phyloP scores from a whole-genome alignment of 768 basidiomycete species.

The Macrolepiota fuliginosa region DNA sequence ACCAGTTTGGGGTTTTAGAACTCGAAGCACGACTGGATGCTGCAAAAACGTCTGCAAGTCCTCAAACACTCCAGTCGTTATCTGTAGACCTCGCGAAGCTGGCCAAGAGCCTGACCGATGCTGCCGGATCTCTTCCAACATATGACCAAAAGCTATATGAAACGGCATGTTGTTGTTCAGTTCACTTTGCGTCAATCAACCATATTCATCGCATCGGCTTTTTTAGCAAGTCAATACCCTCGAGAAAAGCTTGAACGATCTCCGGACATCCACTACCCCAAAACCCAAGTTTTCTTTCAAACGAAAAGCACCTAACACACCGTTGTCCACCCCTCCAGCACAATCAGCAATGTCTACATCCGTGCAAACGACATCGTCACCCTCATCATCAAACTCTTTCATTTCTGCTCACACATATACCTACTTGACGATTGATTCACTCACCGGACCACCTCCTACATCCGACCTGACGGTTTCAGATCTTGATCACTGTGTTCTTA shows the following conservation, averaged over 20 bases:
- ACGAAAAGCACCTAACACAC: conserved; percentile 26
- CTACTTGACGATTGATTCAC: conserved; percentile 45
- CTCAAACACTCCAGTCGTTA: conserved; percentile 40
- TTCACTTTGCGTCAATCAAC: background rate
- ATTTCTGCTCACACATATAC: conserved; percentile 43
- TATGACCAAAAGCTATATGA: conserved; percentile 78
- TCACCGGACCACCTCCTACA: conserved; percentile 31
- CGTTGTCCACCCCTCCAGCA: conserved; percentile 14
- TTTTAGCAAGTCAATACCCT: conserved; percentile 64
- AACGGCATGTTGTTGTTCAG: conserved; percentile 19
- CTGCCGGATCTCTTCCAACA: conserved; percentile 59
- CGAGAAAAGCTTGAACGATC: conserved; percentile 51
- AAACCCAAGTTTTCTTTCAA: conserved; percentile 71
- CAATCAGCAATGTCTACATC: background rate
- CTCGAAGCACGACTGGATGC: conserved; percentile 44
- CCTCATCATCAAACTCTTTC: conserved; percentile 31
- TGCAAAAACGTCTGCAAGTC: conserved; percentile 30
- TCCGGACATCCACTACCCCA: conserved; percentile 41
- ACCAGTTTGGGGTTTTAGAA: conserved; percentile 31
- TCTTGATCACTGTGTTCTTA: conserved; percentile 67
- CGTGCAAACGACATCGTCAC: conserved; percentile 5
- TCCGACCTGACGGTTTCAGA: conserved; percentile 66
- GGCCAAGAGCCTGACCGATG: conserved; percentile 61
- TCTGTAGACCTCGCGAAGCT: conserved; percentile 53
- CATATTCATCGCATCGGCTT: background rate